These are phyloP conservation scores for Ganoderma resinaceum DNA, from an alignment of 1,284 basidiomycete species.

Conservation along the genomic window DNA sequence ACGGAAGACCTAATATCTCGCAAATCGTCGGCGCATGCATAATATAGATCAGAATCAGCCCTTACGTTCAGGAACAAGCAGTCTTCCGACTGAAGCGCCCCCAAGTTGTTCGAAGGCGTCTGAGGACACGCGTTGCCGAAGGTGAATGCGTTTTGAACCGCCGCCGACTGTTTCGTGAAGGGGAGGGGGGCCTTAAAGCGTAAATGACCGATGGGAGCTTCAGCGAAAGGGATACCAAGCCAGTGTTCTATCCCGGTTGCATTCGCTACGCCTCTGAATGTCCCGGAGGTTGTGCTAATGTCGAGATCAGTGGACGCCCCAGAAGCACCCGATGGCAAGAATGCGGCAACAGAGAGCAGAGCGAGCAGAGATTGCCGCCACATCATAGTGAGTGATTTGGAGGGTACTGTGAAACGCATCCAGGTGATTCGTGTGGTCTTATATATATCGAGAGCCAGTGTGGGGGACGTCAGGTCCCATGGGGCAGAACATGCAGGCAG, in stretches of 20 bases:
- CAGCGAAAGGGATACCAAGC: constrained; percentile 74
- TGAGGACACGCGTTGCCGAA: constrained; percentile 70
- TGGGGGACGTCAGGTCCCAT: neutral
- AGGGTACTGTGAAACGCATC: neutral
- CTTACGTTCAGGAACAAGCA: constrained; percentile 62
- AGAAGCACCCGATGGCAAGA: constrained; percentile 3
- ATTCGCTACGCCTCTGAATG: constrained; percentile 51
- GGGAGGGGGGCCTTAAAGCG: constrained; percentile 68
- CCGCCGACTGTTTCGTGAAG: constrained; percentile 44
- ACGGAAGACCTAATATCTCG: constrained; percentile 20
- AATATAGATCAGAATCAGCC: neutral
- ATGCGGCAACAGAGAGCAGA: neutral
- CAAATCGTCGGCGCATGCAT: neutral
- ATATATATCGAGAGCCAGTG: neutral
- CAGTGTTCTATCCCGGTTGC: constrained; percentile 55
- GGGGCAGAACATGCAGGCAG: neutral
- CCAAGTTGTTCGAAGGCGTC: constrained; percentile 45
- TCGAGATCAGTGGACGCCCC: constrained; percentile 28
- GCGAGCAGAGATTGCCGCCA: neutral
- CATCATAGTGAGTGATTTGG: neutral
- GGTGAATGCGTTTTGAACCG: constrained; percentile 50
- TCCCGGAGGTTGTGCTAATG: constrained; percentile 50
- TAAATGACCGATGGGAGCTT: constrained; percentile 59
- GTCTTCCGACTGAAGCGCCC: constrained; percentile 59
- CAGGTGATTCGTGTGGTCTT: neutral